Base-by-base conservation (phyloP, 352 stramenopile species). In the Phytopythium sindhum region DNA sequence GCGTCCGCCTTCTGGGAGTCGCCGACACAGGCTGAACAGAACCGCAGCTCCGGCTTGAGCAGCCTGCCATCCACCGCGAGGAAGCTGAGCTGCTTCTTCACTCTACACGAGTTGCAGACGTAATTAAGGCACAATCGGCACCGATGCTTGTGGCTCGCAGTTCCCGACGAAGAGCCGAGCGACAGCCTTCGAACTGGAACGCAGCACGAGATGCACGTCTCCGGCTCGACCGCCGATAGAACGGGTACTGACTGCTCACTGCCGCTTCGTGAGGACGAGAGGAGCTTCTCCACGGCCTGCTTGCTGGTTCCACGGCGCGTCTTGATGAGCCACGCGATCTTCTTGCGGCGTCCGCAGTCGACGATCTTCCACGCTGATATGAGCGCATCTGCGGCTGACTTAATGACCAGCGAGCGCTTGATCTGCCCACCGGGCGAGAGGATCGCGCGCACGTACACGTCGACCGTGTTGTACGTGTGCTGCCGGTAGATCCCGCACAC, bases 401-500 rank as follows among this genome's bases (percentile, higher is more conserved):
- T 60, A 31, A 75, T 60, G 9, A 71, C 63, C 8, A 82, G 33
- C 19, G 55, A 61, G 21, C 67, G 67, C 10, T 73, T 60, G 35
- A 82, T 72, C 29, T 61, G 73, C 2, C 75, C 75, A n/a, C 68
- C 59, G 1, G 72, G 73, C 11, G 78, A 66, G 8, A 74, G 48
- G 24, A 84, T 72, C 0, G 63, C 73, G 3, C 68, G 62, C 0
- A 79, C 67, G 24, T 73, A 86, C 35, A 81, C 64, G 59, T 67
- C 70, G 11, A 84, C 73, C 10, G 70, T 52, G 33, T 68, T 66
- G 52, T 72, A 63, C 0, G 50, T 65, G 23, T 69, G 68, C 54
- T 82, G 70, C 1, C 78, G 74, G 62, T 71, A 88, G 45, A 89
- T 55, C 10, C 64, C 63, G 21, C 66, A 73, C n/a, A 78, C 60